Evolutionary conservation across 2,329 filamentous ascomycete species (phyloP).

Genomic region (Coniochaeta ligniaria): DNA sequence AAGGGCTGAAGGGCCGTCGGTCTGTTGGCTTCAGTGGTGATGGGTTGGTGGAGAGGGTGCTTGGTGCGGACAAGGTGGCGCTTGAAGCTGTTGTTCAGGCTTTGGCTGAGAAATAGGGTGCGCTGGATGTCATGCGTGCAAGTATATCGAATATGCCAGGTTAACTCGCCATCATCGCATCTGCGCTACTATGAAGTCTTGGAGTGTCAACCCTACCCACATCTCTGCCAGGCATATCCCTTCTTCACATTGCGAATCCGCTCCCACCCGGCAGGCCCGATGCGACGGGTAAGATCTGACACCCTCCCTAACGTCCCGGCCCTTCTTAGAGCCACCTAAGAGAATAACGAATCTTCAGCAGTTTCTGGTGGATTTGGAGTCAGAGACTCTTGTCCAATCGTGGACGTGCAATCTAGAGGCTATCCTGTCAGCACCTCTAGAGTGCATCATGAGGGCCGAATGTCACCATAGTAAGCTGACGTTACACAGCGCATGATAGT

Average conservation of each 20-base stretch:
- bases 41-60: slow-evolving; percentile 18
- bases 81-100: slow-evolving; percentile 19
- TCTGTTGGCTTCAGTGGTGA: slow-evolving; percentile 5
- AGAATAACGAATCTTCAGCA: background rate
- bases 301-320: background rate
- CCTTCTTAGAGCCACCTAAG: background rate
- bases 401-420: background rate
- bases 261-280: background rate
- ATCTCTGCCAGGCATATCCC: background rate
- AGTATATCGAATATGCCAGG: no score
- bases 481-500: background rate
- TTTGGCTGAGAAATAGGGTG: slow-evolving; percentile 5
- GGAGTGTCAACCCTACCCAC: background rate
- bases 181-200: background rate
- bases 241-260: background rate
- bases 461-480: background rate
- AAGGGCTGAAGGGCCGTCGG: slow-evolving; percentile 17
- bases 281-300: background rate
- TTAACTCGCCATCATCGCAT: no score
- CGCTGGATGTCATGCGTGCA: no score
- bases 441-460: background rate
- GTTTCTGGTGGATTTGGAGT: background rate
- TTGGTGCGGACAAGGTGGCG: slow-evolving; percentile 24
- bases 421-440: no score
- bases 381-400: background rate